Base-by-base conservation (phyloP, 805 yeast species). In the Maudiozyma saulgeensis region DNA sequence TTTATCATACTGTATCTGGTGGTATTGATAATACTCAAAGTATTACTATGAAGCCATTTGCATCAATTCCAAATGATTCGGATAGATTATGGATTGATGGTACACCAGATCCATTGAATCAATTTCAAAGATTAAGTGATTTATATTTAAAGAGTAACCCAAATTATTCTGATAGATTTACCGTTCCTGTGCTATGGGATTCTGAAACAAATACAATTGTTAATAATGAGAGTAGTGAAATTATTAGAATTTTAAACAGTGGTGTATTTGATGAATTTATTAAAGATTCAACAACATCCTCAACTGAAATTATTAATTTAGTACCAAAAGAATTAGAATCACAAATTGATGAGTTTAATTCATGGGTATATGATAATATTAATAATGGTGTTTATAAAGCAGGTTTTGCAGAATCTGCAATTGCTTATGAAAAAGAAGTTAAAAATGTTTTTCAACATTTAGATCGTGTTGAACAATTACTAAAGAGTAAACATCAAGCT, bases 181-280 rank as follows among this genome's bases (percentile, higher is more conserved):
- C 97, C 1, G 98, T 91, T 35, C 98, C 98, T 1, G 86, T 90
- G 2, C 73, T 91, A 58, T 91, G 96, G 93, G 98, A 91, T 68
- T 84, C 77, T 61, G 82, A 90, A 68, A 76, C 78, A 32, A 69
- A 79, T 48, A 85, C 96, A 1, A 86, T 91, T 64, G 98, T 91
- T 50, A 88, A 79, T 71, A 91, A 91, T 67, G 98, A 91, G 68
- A 83, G 95, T 52, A 75, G 91, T 34, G 97, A 90, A 62, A 85
- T 91, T 56, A 80, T 93, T 56, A 78, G 97, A 58, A 85, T 89
- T 72, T 71, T 91, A 55, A 84, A 87, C 65, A 72, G 81, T 31
- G 91, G 80, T 47, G 88, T 89, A 63, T 80, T 83, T 59, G 72
- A 68, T n/a, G 56, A 82, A 38, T 62, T 53, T 15, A 31, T 39